A percentile compares a stretch with the other conserved stretches of the same genome.
phyloP scores from a whole-genome alignment of 2,329 filamentous ascomycete genomes.

The Fusarium tuaranense region DNA sequence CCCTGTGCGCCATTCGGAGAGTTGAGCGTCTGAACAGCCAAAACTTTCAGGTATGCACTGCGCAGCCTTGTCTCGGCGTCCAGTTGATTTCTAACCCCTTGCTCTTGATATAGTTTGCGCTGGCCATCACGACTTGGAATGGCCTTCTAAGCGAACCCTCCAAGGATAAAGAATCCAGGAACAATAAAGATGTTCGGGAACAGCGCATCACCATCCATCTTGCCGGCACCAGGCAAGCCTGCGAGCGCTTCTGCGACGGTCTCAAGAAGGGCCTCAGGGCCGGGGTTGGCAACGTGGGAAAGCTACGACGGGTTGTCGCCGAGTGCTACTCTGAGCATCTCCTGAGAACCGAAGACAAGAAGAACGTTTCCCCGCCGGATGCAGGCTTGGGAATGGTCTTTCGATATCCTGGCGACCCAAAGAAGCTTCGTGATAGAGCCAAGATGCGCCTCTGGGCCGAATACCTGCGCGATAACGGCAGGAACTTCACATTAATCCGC shows the following conservation, averaged over 20 bases:
- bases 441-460: conserved; percentile 99
- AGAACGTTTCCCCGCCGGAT: conserved; percentile 75
- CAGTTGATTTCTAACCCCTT: conserved; percentile 5
- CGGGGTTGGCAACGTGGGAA: conserved; percentile 88
- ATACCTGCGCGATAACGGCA: conserved; percentile 94
- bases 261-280: conserved; percentile 90
- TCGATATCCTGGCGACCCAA: conserved; percentile 92
- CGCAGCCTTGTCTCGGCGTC: not conserved
- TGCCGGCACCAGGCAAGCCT: conserved; percentile 86
- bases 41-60: conserved; percentile 73
- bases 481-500: conserved; percentile 90
- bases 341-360: conserved; percentile 72
- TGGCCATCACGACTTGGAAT: conserved; percentile 97
- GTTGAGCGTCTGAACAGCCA: conserved; percentile 95
- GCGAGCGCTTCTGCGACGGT: conserved; percentile 95
- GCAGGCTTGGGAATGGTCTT: conserved; percentile 93
- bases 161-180: conserved; percentile 63
- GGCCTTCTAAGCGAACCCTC: conserved; percentile 68
- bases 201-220: conserved; percentile 94
- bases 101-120: conserved; percentile 73
- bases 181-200: conserved; percentile 63
- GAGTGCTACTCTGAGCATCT: conserved; percentile 95
- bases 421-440: conserved; percentile 92
- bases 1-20: conserved; percentile 88
- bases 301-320: conserved; percentile 80